Conservation (phyloP, 306 rosid species). For the Ormosia emarginata region DNA sequence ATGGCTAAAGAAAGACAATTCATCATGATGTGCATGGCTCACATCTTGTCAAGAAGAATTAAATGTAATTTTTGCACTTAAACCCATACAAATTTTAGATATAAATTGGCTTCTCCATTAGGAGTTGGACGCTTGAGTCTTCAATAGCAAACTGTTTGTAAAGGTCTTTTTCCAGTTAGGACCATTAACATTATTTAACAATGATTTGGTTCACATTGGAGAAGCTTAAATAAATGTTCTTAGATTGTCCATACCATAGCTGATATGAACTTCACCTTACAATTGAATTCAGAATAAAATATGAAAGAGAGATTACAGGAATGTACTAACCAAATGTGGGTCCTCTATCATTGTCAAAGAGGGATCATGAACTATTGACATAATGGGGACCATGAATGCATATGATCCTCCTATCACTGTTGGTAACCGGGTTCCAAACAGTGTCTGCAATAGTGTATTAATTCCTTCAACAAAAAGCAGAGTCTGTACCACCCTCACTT, state of each 20-base stretch:
- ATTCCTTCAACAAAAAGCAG: conserved; percentile 90
- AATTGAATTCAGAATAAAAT: not conserved
- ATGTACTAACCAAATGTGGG: conserved; percentile 63
- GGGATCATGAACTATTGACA: conserved; percentile 85
- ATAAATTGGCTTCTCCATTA: not conserved
- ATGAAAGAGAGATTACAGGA: not conserved
- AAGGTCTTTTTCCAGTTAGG: not conserved
- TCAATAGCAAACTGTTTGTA: not conserved
- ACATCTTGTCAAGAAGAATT: not conserved
- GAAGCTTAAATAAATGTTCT: not conserved
- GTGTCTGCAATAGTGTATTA: conserved; percentile 90
- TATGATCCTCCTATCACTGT: conserved; percentile 95
- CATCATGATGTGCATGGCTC: not conserved
- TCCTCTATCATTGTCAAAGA: conserved; percentile 57
- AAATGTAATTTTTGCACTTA: not conserved
- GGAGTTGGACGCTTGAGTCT: not conserved
- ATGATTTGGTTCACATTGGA: not conserved
- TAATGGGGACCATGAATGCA: conserved; percentile 94
- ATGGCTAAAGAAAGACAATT: not conserved
- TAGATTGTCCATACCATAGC: not conserved
- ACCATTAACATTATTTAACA: not conserved
- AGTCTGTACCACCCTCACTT: conserved; percentile 96
- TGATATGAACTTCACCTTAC: not conserved
- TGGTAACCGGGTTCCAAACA: conserved; percentile 93
- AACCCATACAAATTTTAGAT: not conserved